phyloP scores from a whole-genome alignment of 495 filamentous ascomycete genomes.

The Aspergillus bridgeri region DNA sequence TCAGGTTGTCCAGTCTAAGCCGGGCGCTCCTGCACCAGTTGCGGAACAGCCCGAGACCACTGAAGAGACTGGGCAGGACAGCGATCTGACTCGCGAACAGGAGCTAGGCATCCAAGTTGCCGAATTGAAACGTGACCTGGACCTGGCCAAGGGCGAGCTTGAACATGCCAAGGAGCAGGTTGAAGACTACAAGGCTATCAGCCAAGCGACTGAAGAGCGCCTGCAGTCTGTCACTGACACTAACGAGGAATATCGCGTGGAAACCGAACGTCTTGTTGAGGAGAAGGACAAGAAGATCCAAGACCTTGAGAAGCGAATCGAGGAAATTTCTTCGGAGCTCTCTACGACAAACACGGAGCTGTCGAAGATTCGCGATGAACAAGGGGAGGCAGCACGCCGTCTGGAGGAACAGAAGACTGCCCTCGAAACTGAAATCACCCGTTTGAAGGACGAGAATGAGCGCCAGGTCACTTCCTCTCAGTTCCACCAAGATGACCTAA shows the following conservation, averaged over 20 bases:
- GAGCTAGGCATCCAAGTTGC: constrained; percentile 77
- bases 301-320: constrained; percentile 74
- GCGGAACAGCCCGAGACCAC: constrained; percentile 23
- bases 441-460: constrained; percentile 82
- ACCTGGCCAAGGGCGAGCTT: constrained; percentile 70
- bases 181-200: constrained; percentile 87
- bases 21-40: constrained; percentile 51
- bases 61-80: constrained; percentile 46
- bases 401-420: constrained; percentile 75
- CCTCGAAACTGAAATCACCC: constrained; percentile 70
- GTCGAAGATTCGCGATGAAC: constrained; percentile 68
- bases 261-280: constrained; percentile 68
- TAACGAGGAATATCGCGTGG: constrained; percentile 79
- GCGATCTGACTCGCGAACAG: constrained; percentile 68
- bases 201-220: constrained; percentile 83
- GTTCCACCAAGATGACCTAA: constrained; percentile 84
- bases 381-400: constrained; percentile 67
- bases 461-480: constrained; percentile 70
- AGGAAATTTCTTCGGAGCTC: constrained; percentile 79
- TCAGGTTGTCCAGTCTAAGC: constrained; percentile 70
- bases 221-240: constrained; percentile 73
- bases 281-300: constrained; percentile 73
- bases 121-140: constrained; percentile 78
- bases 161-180: constrained; percentile 73
- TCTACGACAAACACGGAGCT: constrained; percentile 75